These are phyloP conservation scores for Penicillium sp. DNA, from an alignment of 2,329 filamentous ascomycete species.

Conservation along the genomic window DNA sequence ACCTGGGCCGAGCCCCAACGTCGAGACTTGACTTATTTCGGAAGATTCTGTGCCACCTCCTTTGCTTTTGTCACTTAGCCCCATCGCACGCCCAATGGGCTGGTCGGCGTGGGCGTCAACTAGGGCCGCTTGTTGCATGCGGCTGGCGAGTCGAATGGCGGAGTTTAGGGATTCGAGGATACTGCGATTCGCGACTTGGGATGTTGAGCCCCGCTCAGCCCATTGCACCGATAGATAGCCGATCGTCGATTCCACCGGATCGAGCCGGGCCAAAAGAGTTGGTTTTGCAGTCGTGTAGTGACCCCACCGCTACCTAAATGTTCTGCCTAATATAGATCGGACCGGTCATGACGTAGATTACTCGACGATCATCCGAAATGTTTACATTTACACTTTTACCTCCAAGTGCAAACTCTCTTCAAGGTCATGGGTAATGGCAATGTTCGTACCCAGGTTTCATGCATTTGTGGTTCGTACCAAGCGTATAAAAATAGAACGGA, in stretches of 20 bases:
- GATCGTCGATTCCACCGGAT: not conserved
- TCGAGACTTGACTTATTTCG: not conserved
- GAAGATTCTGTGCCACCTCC: not conserved
- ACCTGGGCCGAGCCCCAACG: not conserved
- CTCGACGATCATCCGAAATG: not conserved
- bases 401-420: not conserved
- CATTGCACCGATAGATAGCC: not conserved
- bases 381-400: not conserved
- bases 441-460: not conserved
- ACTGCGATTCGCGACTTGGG: not conserved
- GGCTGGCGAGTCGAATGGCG: not conserved
- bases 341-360: not conserved
- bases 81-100: not conserved
- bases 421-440: not conserved
- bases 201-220: not conserved
- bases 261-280: not conserved
- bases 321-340: not conserved
- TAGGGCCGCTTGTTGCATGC: not conserved
- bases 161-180: not conserved
- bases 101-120: not conserved
- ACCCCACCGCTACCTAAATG: not conserved
- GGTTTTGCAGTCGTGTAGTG: not conserved
- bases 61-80: not conserved
- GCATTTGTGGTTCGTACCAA: not conserved
- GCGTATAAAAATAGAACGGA: conserved; percentile 1